Base-by-base conservation (phyloP, 805 yeast genomes). In the Helenozyma rhizophorensis region DNA sequence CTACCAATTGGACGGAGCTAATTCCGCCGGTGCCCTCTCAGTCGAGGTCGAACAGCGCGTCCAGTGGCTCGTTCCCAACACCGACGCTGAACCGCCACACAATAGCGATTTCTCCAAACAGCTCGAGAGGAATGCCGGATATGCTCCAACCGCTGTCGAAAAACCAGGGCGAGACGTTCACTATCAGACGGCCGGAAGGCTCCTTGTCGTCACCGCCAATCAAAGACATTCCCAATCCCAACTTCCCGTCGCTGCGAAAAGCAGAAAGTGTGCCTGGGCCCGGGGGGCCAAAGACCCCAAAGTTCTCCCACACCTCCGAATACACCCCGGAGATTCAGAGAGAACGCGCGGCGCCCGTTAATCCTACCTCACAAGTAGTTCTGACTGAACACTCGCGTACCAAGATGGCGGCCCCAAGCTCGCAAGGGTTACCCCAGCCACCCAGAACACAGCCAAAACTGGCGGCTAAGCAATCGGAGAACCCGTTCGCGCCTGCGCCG, bases 21-120 rank as follows among this genome's bases (percentile, higher is more conserved):
- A 60, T 60, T 14, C 65, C 67, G n/a, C 67, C 65, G 10, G 39
- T 57, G 14, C 48, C 48, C n/a, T n/a, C 34, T 14, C 26, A 9
- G 13, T 12, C 21, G 17, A 18, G 28, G 34, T 28, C 13, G 5
- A 6, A 7, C 6, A 30, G 28, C 21, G 10, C 13, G 33, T 27
- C 33, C 22, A 4, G 6, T 5, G 10, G 6, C 24, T 5, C 6
- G 15, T 14, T 27, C 15, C 23, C 22, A 12, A 12, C 21, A n/a
- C 24, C 11, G 24, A 3, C 24, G 1, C 22, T 32, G 12, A 39
- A 42, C 32, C 28, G 50, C 16, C 50, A 46, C 37, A 36, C 48
- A 9, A 46, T 46, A 3, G 50, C 50, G 10, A 36, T 42, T 2
- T 33, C 45, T 12, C 48, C 50, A 7, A 31, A 29, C 4, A 32